Evolutionary conservation across 352 stramenopile genomes (phyloP), one percentile per base, ranked within the genome.

Genomic region (Globisporangium uncinulatum): DNA sequence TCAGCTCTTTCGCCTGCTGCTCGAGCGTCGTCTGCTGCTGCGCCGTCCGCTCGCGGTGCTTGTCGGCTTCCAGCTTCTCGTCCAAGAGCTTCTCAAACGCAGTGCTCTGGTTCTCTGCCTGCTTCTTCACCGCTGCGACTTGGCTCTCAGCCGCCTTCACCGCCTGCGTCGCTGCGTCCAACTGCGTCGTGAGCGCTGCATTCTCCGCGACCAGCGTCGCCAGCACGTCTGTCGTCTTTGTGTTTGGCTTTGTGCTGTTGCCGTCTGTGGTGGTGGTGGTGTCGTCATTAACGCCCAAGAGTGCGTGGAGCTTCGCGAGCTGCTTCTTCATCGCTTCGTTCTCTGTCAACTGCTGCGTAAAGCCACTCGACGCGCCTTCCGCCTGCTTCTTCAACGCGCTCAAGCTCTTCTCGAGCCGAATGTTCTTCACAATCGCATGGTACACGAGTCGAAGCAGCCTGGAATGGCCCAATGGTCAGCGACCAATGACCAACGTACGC

Each of bases 31-130:
- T 51, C 24, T 87, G 56, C 31, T 86, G 70, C 10, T 53, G 31
- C 64, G 81, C 79, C 46, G 69, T 50, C 4, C 59, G 62, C 31
- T 76, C 67, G 9, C 67, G 60, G 39, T 83, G 66, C 63, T 85
- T 83, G 57, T 88, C 83, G 6, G 66, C 57, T 45, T 70, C 72
- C 3, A 51, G 69, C 68, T 88, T 89, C 59, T 92, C 83, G 58
- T 94, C 81, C 67, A 92, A 70, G 15, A 94, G 74, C 65, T 91
- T 88, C 78, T 86, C 87, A 62, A 85, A 94, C 17, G 79, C 82
- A 5, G 78, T 59, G 62, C 80, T 92, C 55, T 94, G 83, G 47
- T 71, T 67, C 49, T 92, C 80, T 1, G 83, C 77, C 59, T 92
- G 81, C 56, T 94, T 94, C 56, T 86, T 88, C 55, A 94, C 74